These are phyloP conservation scores for Nakazawaea anatomiae DNA, from an alignment of 805 yeast genomes.

Conservation along the genomic window DNA sequence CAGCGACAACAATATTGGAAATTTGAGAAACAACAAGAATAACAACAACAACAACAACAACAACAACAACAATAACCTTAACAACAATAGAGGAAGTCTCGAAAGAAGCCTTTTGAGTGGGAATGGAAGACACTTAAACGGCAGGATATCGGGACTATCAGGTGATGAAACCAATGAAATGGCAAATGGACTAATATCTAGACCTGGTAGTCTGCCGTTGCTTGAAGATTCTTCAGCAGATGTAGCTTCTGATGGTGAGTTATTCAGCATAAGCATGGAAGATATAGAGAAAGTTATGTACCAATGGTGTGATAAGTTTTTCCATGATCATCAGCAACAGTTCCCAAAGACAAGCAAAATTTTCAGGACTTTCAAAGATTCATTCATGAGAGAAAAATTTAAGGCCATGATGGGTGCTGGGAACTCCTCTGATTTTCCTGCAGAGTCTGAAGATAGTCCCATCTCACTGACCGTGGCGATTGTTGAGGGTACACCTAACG, in stretches of 20 bases:
- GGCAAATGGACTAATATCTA: not conserved
- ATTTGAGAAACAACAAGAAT: not conserved
- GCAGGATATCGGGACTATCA: not conserved
- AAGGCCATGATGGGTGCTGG: constrained; percentile 7
- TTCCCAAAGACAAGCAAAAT: constrained; percentile 22
- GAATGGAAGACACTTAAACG: not conserved
- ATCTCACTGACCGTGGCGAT: not conserved
- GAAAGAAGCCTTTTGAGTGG: not conserved
- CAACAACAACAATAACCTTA: not conserved
- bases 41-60: constrained; percentile 1
- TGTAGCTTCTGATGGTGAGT: constrained; percentile 2
- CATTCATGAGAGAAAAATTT: constrained; percentile 27
- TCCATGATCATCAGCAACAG: constrained; percentile 17
- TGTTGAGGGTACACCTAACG: not conserved
- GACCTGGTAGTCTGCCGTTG: not conserved
- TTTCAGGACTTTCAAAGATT: constrained; percentile 23
- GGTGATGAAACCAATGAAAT: not conserved
- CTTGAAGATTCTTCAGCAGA: not conserved
- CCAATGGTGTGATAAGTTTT: constrained; percentile 25
- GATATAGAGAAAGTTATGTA: constrained; percentile 29
- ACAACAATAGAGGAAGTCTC: not conserved
- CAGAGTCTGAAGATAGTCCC: not conserved
- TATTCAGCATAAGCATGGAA: constrained; percentile 10
- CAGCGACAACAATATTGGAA: not conserved
- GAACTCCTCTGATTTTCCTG: not conserved